Evolutionary conservation across 2,329 filamentous ascomycete genomes (phyloP).

Genomic region (Tolypocladium ophioglossoides): DNA sequence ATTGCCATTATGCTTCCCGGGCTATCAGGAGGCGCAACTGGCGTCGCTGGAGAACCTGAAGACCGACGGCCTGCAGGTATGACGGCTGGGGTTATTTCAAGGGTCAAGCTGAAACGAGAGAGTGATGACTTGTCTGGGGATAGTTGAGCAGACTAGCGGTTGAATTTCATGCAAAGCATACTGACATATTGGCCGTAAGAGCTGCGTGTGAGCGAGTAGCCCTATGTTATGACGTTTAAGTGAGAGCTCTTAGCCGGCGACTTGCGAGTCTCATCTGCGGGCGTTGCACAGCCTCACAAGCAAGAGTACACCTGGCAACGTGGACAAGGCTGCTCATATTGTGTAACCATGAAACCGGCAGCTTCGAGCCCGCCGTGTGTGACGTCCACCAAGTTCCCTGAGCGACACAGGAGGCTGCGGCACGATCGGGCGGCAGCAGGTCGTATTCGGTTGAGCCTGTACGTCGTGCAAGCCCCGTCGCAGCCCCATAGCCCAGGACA

Average conservation of each 20-base stretch:
- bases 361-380: neutral
- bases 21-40: slow-evolving; percentile 5
- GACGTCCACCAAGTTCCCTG: neutral
- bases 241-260: too few species aligned
- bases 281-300: neutral
- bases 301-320: neutral
- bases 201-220: neutral
- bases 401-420: neutral
- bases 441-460: neutral
- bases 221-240: too few species aligned
- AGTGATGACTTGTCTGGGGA: neutral
- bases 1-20: slow-evolving; percentile 11
- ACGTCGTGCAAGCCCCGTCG: neutral
- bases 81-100: too few species aligned
- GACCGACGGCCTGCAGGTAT: too few species aligned
- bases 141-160: neutral
- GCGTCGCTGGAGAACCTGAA: too few species aligned
- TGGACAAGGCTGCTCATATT: too few species aligned
- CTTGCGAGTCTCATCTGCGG: too few species aligned
- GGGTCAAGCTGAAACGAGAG: neutral
- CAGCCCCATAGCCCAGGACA: neutral
- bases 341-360: too few species aligned
- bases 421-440: neutral
- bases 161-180: too few species aligned
- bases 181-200: neutral